Base-by-base conservation (phyloP, 345 rosid genomes). In the Salix suchowensis region DNA sequence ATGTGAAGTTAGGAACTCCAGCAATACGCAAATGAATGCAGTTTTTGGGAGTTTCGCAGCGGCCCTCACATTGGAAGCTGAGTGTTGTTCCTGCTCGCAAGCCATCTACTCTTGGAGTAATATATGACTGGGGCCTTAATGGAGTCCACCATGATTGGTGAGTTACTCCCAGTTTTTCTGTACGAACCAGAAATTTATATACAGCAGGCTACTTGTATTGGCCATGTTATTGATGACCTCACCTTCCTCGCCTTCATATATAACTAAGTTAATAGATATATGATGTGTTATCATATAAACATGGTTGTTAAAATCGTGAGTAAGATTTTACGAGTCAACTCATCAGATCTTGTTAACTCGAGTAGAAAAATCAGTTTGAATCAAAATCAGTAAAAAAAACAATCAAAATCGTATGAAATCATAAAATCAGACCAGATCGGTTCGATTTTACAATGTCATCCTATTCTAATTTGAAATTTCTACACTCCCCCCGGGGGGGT, bases 41-140 rank as follows among this genome's bases (percentile, higher is more conserved):
- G 84, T 93, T 84, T 90, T 96, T 21, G 99, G 99, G 62, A 93
- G 98, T 74, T 93, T 96, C 87, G 97, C 98, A 0, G 97, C 98
- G 73, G 91, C 98, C 60, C 86, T 94, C 66, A 58, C 75, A 72
- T 88, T 96, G 99, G 98, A 97, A 92, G 79, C 91, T 94, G 98
- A 96, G 94, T 88, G 95, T 89, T 62, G 88, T 94, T 81, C 97
- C 99, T 76, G 87, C 95, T 86, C 84, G 85, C 72, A 92, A 91
- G 83, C 90, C 91, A 65, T 83, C 86, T 75, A 96, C 98, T 26
- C 91, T 96, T 52, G 89, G 79, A 76, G 87, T 93, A 39, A 84
- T 92, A 70, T 96, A 83, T 79, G 99, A 93, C 88, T 84, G 98
- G 72, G 97, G 98, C 82, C 90, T 96, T 71, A 84, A 91, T 74